Evolutionary conservation across 2,329 filamentous ascomycete species (phyloP).

Genomic region (Fusarium napiforme): DNA sequence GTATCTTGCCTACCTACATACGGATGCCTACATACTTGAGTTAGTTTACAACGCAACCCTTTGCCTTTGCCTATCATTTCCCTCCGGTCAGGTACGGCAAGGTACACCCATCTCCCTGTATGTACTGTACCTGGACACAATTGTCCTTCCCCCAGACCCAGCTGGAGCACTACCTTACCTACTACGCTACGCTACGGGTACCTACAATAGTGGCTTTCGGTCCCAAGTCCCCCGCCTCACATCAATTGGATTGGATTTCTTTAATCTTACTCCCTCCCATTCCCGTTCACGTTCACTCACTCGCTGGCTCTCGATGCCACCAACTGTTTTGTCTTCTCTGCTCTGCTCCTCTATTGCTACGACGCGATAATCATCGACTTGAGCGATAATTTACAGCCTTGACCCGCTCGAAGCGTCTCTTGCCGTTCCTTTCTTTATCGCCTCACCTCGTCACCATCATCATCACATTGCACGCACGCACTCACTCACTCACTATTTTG

Average conservation of each 20-base stretch:
- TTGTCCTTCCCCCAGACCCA: not conserved
- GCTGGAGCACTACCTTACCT: not conserved
- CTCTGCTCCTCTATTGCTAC: conserved; percentile 21
- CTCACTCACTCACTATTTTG: not conserved
- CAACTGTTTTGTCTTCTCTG: conserved; percentile 25
- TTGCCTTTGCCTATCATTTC: not conserved
- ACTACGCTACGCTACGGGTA: conserved; percentile 23
- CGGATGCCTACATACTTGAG: not conserved
- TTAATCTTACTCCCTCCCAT: conserved; percentile 38
- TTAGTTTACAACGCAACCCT: not conserved
- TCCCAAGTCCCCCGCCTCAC: conserved; percentile 30
- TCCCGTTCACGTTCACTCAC: conserved; percentile 9
- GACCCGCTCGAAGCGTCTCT: conserved; percentile 15
- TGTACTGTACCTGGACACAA: not conserved
- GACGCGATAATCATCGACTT: conserved; percentile 28
- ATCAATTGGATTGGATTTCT: conserved; percentile 31
- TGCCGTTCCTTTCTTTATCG: conserved; percentile 6
- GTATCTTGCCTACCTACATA: not conserved
- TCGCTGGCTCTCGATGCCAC: conserved; percentile 32
- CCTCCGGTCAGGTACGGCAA: not conserved
- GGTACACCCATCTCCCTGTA: not conserved
- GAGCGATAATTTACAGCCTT: conserved; percentile 23
- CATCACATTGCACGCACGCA: not conserved
- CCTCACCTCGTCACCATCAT: not conserved
- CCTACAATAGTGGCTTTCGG: conserved; percentile 31